These are phyloP conservation scores for Nemania sp. DNA, from an alignment of 2,329 filamentous ascomycete genomes.

Conservation along the genomic window DNA sequence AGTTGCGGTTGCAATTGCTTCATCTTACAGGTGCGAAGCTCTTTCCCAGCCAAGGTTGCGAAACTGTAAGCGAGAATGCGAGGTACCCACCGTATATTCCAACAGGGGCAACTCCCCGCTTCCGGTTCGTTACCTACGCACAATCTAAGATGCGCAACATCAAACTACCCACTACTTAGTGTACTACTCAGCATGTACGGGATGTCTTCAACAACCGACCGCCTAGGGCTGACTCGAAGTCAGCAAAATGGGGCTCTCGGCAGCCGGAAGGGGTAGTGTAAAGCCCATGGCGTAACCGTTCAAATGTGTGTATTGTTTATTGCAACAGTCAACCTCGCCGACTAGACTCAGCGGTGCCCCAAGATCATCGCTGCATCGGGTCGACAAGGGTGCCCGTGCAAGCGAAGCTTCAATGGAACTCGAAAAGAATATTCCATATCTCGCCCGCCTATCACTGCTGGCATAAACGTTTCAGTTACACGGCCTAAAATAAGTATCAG, in stretches of 20 bases:
- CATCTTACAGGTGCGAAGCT: not conserved
- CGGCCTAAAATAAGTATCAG: slow-evolving; percentile 18
- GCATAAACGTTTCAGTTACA: slow-evolving; percentile 15
- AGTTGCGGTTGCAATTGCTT: not conserved
- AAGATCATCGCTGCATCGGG: slow-evolving; percentile 1
- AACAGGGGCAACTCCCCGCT: too few species aligned
- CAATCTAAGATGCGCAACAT: not conserved
- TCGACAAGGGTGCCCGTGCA: not conserved
- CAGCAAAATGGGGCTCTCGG: not conserved
- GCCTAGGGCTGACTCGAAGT: not conserved
- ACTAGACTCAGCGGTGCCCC: too few species aligned
- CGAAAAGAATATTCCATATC: slow-evolving; percentile 14
- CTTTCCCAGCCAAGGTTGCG: not conserved
- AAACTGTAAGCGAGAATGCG: not conserved
- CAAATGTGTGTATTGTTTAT: too few species aligned
- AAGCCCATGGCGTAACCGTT: slow-evolving; percentile 5
- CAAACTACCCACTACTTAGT: not conserved
- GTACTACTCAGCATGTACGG: too few species aligned
- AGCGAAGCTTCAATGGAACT: slow-evolving; percentile 5
- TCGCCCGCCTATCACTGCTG: not conserved
- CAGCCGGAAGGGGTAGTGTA: slow-evolving; percentile 8
- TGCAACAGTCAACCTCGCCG: slow-evolving; percentile 5
- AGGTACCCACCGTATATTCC: not conserved
- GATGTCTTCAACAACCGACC: slow-evolving; percentile 6
- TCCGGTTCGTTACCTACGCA: not conserved